Evolutionary conservation across 1,284 basidiomycete species (phyloP), one percentile per base, ranked within the genome.

Genomic region (Rhodotorula sp.): DNA sequence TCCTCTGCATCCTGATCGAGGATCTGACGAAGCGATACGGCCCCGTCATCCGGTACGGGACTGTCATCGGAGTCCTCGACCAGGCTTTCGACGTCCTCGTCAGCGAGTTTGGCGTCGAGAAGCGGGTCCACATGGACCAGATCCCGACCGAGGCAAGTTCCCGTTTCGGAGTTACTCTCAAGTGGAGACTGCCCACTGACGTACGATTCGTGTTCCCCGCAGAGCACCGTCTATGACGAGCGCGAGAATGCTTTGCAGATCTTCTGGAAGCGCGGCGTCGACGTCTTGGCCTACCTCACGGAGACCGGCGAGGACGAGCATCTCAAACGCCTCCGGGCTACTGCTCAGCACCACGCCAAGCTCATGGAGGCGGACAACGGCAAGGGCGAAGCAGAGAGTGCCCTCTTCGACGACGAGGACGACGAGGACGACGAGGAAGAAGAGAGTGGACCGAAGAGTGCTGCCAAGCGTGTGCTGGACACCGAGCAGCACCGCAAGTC

Each of bases 151-250:
- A 95, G 76, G 91, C 92, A 79, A 82, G 89, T 63, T 21, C 5
- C 21, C 21, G 26, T 49, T n/a, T 23, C 31, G 29, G 14, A 29
- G 10, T 20, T 29, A n/a, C n/a, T 43, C 29, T 8, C 39, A 34
- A 34, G 34, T 43, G 12, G 0, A 39, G 15, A 1, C 26, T 51
- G 12, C 3, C 5, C 46, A 5, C 57, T 62, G 5, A 26, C 21
- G 34, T 2, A 16, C 10, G 18, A n/a, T 31, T 1, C 34, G n/a
- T 10, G n/a, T 8, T 16, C 5, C 68, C 58, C 54, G 20, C 76
- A 93, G 89, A 96, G 95, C 79, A 91, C 92, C 78, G 91, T 94
- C 64, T 94, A 93, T 80, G 95, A 98, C 79, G 95, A 97, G 82
- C 91, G 94, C 82, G 86, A 86, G 16, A 90, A 96, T 81, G 88